Conservation (phyloP, 1,139 yeast species). For the Candida buenavistaensis region DNA sequence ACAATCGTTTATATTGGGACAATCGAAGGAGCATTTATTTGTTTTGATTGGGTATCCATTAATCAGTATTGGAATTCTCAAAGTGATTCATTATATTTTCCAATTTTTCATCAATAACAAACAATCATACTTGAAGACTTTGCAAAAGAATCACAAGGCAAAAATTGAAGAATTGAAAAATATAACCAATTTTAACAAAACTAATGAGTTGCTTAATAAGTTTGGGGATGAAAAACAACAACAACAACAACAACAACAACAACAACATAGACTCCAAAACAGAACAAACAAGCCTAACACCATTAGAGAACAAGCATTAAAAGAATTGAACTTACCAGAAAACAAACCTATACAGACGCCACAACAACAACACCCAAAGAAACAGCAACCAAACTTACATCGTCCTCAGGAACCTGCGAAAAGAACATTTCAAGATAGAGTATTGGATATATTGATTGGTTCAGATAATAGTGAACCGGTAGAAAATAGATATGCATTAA, state of each 20-base stretch:
- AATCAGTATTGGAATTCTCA: slow-evolving; percentile 20
- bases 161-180: slow-evolving; percentile 77
- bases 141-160: slow-evolving; percentile 53
- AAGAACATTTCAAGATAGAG: slow-evolving; percentile 39
- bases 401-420: slow-evolving; percentile 7
- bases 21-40: slow-evolving; percentile 19
- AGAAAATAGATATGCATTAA: slow-evolving; percentile 69
- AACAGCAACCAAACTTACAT: slow-evolving; percentile 1
- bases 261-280: slow-evolving; percentile 5
- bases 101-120: slow-evolving; percentile 24
- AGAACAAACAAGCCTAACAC: slow-evolving; percentile 2
- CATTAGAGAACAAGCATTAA: slow-evolving; percentile 12
- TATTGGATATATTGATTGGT: slow-evolving; percentile 62
- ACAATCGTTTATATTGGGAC: slow-evolving; percentile 27
- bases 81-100: slow-evolving; percentile 23
- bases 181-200: slow-evolving; percentile 73
- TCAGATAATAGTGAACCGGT: slow-evolving; percentile 65
- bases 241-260: slow-evolving; percentile 4
- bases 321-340: slow-evolving; percentile 12
- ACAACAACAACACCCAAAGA: slow-evolving; percentile 3
- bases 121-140: slow-evolving; percentile 19
- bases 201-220: slow-evolving; percentile 69
- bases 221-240: slow-evolving; percentile 29
- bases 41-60: slow-evolving; percentile 32
- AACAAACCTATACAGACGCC: neutral